Conservation (phyloP, 1,139 yeast species). For the Chernovozyma aurita region DNA sequence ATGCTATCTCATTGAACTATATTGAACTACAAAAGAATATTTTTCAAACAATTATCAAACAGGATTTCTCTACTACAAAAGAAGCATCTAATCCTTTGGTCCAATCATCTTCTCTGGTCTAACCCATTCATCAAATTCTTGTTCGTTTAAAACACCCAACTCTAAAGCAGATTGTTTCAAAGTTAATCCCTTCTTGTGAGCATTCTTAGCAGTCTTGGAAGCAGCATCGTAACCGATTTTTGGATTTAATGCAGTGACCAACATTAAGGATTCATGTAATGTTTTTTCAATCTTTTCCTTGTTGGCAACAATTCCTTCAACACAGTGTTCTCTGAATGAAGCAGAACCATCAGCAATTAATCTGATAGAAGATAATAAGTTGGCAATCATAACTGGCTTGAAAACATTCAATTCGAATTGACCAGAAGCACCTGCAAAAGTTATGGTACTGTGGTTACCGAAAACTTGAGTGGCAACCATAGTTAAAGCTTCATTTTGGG, state of each 20-base stretch:
- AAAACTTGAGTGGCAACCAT: slow-evolving; percentile 98
- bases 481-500: slow-evolving; percentile 97
- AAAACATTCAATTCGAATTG: slow-evolving; percentile 97
- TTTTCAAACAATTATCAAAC: too few relatives aligned
- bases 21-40: too few relatives aligned
- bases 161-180: slow-evolving; percentile 92
- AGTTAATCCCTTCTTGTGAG: slow-evolving; percentile 96
- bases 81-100: slow-evolving; percentile 55
- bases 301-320: slow-evolving; percentile 90
- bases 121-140: slow-evolving; percentile 94
- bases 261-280: slow-evolving; percentile 92
- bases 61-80: too few relatives aligned
- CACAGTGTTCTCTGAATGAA: slow-evolving; percentile 92
- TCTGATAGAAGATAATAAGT: slow-evolving; percentile 82
- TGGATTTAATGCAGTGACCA: slow-evolving; percentile 97
- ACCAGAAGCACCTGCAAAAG: slow-evolving; percentile 97
- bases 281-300: slow-evolving; percentile 79
- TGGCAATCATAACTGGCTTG: slow-evolving; percentile 93
- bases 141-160: slow-evolving; percentile 73
- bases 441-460: slow-evolving; percentile 93
- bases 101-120: slow-evolving; percentile 98
- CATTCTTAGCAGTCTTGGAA: slow-evolving; percentile 96
- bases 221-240: slow-evolving; percentile 98
- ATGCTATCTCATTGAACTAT: too few relatives aligned
- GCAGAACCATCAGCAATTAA: slow-evolving; percentile 82